Conservation (phyloP, 495 filamentous ascomycete species). For the Aspergillus sclerotiicarbonarius region DNA sequence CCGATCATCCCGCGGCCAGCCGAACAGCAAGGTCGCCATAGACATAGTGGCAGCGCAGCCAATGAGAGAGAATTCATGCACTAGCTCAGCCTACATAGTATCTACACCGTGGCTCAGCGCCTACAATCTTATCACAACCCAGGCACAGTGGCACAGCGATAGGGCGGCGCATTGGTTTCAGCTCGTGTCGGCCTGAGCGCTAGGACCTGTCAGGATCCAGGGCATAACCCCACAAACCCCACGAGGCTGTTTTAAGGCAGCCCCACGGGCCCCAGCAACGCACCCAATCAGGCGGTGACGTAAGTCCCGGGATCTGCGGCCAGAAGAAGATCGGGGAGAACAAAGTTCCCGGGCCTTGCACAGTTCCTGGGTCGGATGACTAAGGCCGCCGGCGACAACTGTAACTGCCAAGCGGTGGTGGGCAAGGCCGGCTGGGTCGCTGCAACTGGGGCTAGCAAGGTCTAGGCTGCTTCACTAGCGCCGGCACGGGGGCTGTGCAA, state of each 20-base stretch:
- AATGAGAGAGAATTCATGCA: no score
- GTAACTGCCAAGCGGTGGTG: background rate
- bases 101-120: no score
- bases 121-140: background rate
- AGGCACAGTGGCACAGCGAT: conserved; percentile 5
- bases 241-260: conserved; percentile 25
- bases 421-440: background rate
- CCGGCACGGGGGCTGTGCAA: conserved; percentile 33
- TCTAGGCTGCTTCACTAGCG: conserved; percentile 24
- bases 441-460: conserved; percentile 9
- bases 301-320: conserved; percentile 16
- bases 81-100: no score
- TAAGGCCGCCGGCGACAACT: conserved; percentile 3
- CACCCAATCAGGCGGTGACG: conserved; percentile 5
- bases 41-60: no score
- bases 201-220: conserved; percentile 20
- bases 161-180: no score
- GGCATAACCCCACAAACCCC: conserved; percentile 25
- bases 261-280: background rate
- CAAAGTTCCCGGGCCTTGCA: conserved; percentile 11
- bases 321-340: conserved; percentile 16
- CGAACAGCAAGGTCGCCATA: background rate
- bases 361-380: conserved; percentile 12
- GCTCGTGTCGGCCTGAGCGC: conserved; percentile 3
- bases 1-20: conserved; percentile 6